Conservation (phyloP, 768 basidiomycete species). For the Megacollybia marginata region DNA sequence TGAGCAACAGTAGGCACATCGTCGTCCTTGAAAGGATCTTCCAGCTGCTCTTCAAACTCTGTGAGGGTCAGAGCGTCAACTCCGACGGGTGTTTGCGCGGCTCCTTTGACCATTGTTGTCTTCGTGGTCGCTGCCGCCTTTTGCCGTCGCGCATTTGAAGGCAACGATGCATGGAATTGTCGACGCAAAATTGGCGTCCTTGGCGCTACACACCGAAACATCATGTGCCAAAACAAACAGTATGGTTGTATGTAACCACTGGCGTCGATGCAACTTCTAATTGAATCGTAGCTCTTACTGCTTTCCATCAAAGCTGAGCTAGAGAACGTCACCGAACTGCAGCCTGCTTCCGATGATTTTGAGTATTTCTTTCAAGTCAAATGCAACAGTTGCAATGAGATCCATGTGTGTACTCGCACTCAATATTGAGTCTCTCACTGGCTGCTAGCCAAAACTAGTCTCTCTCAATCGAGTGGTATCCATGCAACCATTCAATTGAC, state of each 20-base stretch:
- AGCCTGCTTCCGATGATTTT: constrained; percentile 59
- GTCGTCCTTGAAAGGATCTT: constrained; percentile 39
- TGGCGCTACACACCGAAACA: too few relatives aligned
- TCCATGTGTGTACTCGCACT: constrained; percentile 1
- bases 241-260: too few relatives aligned
- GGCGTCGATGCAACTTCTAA: too few relatives aligned
- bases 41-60: constrained; percentile 22
- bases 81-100: background rate
- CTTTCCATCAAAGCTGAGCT: constrained; percentile 63
- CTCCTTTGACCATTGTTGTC: background rate
- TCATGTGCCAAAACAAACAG: too few relatives aligned
- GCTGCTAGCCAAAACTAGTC: constrained; percentile 57
- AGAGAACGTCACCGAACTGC: constrained; percentile 68
- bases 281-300: background rate
- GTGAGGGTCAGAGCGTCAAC: background rate
- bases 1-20: constrained; percentile 71
- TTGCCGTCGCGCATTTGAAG: background rate
- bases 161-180: too few relatives aligned
- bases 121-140: background rate
- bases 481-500: background rate
- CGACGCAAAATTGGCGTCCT: too few relatives aligned
- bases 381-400: constrained; percentile 75
- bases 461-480: constrained; percentile 62
- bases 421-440: background rate
- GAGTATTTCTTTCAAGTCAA: constrained; percentile 82